phyloP scores from a whole-genome alignment of 805 yeast species.

The Metschnikowia santaceciliae region DNA sequence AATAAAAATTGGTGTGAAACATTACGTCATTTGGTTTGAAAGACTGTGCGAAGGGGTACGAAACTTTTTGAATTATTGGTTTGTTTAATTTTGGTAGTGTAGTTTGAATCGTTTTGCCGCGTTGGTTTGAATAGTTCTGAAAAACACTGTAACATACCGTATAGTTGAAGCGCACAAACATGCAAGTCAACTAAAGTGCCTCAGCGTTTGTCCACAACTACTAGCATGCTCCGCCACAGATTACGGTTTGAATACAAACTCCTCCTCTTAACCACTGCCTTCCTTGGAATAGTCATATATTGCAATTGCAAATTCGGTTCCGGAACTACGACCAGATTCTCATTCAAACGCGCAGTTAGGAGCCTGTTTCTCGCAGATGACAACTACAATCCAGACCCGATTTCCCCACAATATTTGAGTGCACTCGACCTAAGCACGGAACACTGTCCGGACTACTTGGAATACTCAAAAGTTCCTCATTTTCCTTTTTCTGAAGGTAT shows the following conservation, averaged over 20 bases:
- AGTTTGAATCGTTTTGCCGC: too few relatives aligned
- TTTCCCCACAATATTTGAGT: conserved; percentile 17
- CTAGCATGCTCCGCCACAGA: not conserved
- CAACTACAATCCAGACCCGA: not conserved
- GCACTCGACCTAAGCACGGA: conserved; percentile 17
- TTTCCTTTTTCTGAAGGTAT: conserved; percentile 57
- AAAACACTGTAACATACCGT: not conserved
- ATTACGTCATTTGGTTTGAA: too few relatives aligned
- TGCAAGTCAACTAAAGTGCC: not conserved
- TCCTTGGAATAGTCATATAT: not conserved
- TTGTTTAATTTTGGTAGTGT: too few relatives aligned
- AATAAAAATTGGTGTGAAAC: too few relatives aligned
- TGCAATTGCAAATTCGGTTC: not conserved
- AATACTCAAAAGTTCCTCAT: conserved; percentile 53
- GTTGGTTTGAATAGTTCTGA: not conserved
- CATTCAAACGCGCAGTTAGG: not conserved
- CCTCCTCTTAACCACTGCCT: not conserved
- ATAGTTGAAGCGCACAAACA: not conserved
- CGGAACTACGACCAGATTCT: not conserved
- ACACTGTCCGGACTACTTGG: conserved; percentile 59
- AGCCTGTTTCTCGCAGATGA: conserved; percentile 4
- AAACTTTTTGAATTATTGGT: too few relatives aligned
- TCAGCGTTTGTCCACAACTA: not conserved
- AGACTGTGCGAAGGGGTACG: too few relatives aligned
- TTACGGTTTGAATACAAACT: not conserved